These are phyloP conservation scores for Penicillium aurantiogriseum DNA, from an alignment of 2,329 filamentous ascomycete species.

Conservation along the genomic window DNA sequence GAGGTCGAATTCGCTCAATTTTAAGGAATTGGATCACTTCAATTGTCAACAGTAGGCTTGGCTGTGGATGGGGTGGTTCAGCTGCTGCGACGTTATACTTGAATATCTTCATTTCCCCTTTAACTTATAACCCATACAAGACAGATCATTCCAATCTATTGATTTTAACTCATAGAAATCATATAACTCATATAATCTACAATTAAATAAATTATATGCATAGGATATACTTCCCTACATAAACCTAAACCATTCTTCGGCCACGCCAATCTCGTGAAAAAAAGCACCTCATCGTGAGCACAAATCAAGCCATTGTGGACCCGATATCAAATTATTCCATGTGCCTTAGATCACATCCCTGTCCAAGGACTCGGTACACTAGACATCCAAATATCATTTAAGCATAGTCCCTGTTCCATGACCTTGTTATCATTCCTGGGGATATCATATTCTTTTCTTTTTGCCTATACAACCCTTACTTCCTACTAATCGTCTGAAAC, in stretches of 20 bases:
- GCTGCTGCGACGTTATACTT: too few species aligned
- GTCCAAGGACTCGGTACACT: background rate
- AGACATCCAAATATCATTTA: conserved; percentile 5
- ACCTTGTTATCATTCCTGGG: background rate
- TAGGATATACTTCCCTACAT: background rate
- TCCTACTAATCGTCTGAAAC: background rate
- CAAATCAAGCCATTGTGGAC: conserved; percentile 21
- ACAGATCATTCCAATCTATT: background rate
- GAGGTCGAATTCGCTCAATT: background rate
- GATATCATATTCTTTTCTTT: background rate
- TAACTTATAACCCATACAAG: background rate
- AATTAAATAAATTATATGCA: background rate
- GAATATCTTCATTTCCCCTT: background rate
- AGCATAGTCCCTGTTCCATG: conserved; percentile 5
- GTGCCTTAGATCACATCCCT: background rate
- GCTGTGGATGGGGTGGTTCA: too few species aligned
- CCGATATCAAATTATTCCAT: background rate
- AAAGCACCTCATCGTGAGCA: conserved; percentile 24
- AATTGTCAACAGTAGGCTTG: too few species aligned
- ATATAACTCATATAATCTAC: background rate
- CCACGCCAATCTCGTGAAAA: background rate
- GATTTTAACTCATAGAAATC: too few species aligned
- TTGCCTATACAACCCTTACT: background rate
- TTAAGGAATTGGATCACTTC: background rate
- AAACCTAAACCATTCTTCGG: too few species aligned